Evolutionary conservation across 2,329 filamentous ascomycete species (phyloP).

Genomic region (Fonsecaea pedrosoi): DNA sequence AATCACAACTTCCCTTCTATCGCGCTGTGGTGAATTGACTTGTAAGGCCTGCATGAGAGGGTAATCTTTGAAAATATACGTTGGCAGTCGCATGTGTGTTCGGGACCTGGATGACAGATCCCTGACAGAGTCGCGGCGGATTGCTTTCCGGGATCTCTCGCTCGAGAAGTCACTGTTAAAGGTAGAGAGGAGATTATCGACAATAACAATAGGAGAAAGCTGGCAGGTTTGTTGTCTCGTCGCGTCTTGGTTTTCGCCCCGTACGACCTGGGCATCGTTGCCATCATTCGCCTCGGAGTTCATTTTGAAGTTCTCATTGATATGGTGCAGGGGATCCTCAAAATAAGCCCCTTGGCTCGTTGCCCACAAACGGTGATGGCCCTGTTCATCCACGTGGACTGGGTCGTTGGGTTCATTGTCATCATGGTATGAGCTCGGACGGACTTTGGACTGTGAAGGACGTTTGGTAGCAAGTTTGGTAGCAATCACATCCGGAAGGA

Average conservation of each 20-base stretch:
- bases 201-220: background rate
- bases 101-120: conserved; percentile 3
- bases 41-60: conserved; percentile 11
- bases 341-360: conserved; percentile 4
- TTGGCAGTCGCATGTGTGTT: background rate
- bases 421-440: background rate
- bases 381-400: conserved; percentile 4
- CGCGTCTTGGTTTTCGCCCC: conserved; percentile 2
- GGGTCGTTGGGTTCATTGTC: background rate
- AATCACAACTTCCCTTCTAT: conserved; percentile 3
- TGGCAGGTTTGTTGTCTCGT: background rate
- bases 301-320: background rate
- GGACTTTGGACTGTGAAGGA: background rate
- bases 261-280: background rate
- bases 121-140: background rate
- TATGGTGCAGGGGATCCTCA: background rate
- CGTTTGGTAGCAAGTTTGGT: background rate
- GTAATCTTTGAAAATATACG: background rate
- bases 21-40: conserved; percentile 5
- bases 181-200: background rate
- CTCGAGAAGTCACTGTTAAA: background rate
- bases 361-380: background rate
- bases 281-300: background rate
- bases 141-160: background rate
- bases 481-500: background rate